Conservation (phyloP, 495 filamentous ascomycete genomes). For the Talaromyces thailandensis region DNA sequence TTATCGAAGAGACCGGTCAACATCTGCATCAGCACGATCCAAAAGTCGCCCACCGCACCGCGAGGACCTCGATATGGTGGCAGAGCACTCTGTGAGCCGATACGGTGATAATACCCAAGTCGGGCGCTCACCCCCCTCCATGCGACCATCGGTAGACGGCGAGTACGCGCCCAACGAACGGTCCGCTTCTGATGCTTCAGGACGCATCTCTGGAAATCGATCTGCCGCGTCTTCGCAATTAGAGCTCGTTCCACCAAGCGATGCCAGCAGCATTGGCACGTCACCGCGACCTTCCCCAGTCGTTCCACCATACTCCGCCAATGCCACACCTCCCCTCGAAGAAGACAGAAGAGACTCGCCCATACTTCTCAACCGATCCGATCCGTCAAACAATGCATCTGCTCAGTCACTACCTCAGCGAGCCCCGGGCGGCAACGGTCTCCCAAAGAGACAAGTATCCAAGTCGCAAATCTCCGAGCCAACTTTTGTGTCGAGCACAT, state of each 20-base stretch:
- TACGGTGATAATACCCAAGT: not conserved
- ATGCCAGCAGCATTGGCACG: constrained; percentile 34
- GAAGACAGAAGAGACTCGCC: not conserved
- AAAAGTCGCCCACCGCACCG: constrained; percentile 44
- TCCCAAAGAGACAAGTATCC: constrained; percentile 56
- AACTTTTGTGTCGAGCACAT: constrained; percentile 68
- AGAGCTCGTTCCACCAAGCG: constrained; percentile 29
- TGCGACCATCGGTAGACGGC: constrained; percentile 33
- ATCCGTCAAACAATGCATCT: constrained; percentile 11
- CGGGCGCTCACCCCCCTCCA: constrained; percentile 11
- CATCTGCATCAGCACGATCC: constrained; percentile 48
- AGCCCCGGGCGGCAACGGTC: constrained; percentile 17
- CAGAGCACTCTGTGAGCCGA: constrained; percentile 20
- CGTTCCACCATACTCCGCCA: constrained; percentile 42
- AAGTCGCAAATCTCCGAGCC: constrained; percentile 80
- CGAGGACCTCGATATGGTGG: constrained; percentile 35
- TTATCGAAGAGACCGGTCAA: constrained; percentile 48
- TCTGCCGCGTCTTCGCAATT: constrained; percentile 24
- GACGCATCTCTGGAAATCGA: constrained; percentile 11
- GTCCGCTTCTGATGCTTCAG: constrained; percentile 31
- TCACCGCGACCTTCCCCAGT: constrained; percentile 44
- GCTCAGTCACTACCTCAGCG: constrained; percentile 18
- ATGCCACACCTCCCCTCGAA: constrained; percentile 46
- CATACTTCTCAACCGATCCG: constrained; percentile 22
- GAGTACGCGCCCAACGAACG: constrained; percentile 27